Conservation (phyloP, 139 green algal genomes). For the Closterium sp. region DNA sequence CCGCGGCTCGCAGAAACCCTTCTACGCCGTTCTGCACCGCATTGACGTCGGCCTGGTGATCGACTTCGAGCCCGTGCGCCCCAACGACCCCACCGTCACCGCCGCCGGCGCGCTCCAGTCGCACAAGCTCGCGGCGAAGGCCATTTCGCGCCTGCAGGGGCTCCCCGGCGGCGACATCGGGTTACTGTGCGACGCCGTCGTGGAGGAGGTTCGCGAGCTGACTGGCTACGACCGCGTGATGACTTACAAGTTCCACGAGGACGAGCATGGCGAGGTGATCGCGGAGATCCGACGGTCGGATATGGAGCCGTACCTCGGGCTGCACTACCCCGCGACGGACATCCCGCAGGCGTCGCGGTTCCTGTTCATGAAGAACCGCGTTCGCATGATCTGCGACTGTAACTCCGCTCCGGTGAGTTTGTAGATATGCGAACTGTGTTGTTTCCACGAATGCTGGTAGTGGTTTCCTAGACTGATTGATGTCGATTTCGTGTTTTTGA, state of each 20-base stretch:
- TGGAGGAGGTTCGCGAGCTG: slow-evolving; percentile 54
- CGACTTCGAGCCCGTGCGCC: slow-evolving; percentile 47
- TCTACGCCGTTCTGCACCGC: slow-evolving; percentile 53
- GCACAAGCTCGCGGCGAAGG: slow-evolving; percentile 53
- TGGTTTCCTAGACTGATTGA: too few relatives aligned
- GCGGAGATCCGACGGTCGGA: slow-evolving; percentile 38
- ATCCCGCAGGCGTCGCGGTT: slow-evolving; percentile 50
- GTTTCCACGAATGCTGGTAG: too few relatives aligned
- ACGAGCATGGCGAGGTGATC: slow-evolving; percentile 56
- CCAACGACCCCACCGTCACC: slow-evolving; percentile 21
- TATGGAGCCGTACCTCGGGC: slow-evolving; percentile 51
- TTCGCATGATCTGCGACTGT: slow-evolving; percentile 54
- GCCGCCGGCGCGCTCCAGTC: slow-evolving; percentile 46
- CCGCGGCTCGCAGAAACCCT: slow-evolving; percentile 26
- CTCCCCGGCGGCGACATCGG: slow-evolving; percentile 43
- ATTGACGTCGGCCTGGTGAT: slow-evolving; percentile 52
- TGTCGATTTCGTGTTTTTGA: too few relatives aligned
- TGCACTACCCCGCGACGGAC: slow-evolving; percentile 59
- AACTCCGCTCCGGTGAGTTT: not conserved
- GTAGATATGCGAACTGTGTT: too few relatives aligned
- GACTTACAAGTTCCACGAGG: slow-evolving; percentile 57
- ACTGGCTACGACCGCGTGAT: slow-evolving; percentile 57
- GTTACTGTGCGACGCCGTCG: slow-evolving; percentile 49
- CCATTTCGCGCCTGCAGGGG: slow-evolving; percentile 42
- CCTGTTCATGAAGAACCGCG: slow-evolving; percentile 55